Evolutionary conservation across 2,329 filamentous ascomycete genomes (phyloP), one percentile per base, ranked within the genome.

Genomic region (Penicillium psychrosexuale): DNA sequence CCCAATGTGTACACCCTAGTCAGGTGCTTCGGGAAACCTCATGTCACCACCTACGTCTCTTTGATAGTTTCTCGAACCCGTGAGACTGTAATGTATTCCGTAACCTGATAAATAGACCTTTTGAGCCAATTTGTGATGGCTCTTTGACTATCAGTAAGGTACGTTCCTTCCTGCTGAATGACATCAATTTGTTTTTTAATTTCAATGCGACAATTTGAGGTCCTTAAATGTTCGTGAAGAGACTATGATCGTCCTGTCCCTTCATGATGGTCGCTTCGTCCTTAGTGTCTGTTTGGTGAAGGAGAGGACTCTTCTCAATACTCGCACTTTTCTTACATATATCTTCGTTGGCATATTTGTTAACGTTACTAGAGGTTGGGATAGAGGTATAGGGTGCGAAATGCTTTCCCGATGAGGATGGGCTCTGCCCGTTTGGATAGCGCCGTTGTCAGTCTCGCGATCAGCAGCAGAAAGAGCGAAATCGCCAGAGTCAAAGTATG

Each of bases 401-500:
- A 70, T 67, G 38, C 56, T 66, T 4, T 62, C 58, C n/a, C 64
- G 66, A 17, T 59, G 37, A 43, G 67, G 66, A 61, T 69, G 66
- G 3, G 50, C 56, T 46, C 43, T 61, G 38, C 66, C 67, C 2
- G 65, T 63, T 46, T 63, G 50, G 34, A 68, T 57, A 37, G 47
- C 58, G 13, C 62, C 65, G 31, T 60, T 53, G 50, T 69, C 60
- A 19, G 66, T 68, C 28, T 47, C 55, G 22, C 40, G 51, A 38
- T 65, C 15, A 47, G 63, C 57, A 17, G 64, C 53, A 22, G 65
- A 64, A 57, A 69, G 59, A 51, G 66, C 66, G 28, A 61, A 64
- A 55, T 70, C 67, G 36, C 66, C 65, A 8, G 67, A 69, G n/a
- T 70, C 67, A 49, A 68, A 70, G 55, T 69, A 69, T 9, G 42